phyloP scores from a whole-genome alignment of 2,329 filamentous ascomycete species.

The Epichloe gansuensis region DNA sequence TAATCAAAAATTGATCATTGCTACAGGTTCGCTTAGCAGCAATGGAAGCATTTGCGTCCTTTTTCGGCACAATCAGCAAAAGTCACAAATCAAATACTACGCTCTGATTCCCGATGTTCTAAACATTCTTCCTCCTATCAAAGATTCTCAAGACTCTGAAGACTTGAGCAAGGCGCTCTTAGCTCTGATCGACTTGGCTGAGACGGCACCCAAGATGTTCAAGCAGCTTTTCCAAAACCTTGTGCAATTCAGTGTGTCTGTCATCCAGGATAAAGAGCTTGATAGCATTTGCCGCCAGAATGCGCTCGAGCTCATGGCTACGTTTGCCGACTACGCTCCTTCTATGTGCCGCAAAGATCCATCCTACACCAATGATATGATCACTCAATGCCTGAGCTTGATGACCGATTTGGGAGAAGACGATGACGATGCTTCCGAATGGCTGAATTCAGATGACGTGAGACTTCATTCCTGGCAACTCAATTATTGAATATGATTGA shows the following conservation, averaged over 20 bases:
- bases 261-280: conserved; percentile 92
- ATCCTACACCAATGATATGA: conserved; percentile 92
- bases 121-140: conserved; percentile 88
- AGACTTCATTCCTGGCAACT: conserved; percentile 17
- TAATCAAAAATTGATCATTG: background rate
- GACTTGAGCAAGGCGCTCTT: conserved; percentile 82
- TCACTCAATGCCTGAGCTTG: conserved; percentile 90
- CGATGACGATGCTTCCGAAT: conserved; percentile 88
- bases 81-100: conserved; percentile 80
- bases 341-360: conserved; percentile 90
- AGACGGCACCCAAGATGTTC: conserved; percentile 96
- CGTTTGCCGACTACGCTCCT: conserved; percentile 89
- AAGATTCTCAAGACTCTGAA: conserved; percentile 81
- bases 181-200: conserved; percentile 85
- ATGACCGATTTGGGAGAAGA: conserved; percentile 96
- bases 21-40: conserved; percentile 74
- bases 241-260: conserved; percentile 83
- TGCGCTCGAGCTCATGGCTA: conserved; percentile 92
- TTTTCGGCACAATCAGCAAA: conserved; percentile 89
- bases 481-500: background rate
- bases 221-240: conserved; percentile 86
- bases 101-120: conserved; percentile 79
- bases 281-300: conserved; percentile 86
- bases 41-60: conserved; percentile 92
- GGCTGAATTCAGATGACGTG: conserved; percentile 85